Base-by-base conservation (phyloP, 768 basidiomycete species). In the Xanthoconium purpureum region DNA sequence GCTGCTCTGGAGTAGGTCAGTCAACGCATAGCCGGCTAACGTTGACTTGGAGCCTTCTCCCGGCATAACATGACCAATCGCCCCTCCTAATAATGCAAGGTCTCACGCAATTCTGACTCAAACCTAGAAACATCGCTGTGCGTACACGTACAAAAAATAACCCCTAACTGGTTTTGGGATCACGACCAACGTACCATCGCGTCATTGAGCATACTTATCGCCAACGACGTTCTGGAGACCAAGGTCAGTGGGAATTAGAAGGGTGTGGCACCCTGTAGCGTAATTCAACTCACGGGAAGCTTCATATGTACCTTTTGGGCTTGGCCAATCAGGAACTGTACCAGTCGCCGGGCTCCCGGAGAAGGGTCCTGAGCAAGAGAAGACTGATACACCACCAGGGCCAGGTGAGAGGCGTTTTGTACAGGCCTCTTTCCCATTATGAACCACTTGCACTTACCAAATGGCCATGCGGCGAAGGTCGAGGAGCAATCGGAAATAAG, bases 131-230 rank as follows among this genome's bases (percentile, higher is more conserved):
- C 17, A 35, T 53, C 35, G 32, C 15, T 32, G 14, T 37, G 37
- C 15, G 33, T 52, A 59, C 51, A 66, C 50, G 57, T 57, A 61
- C 51, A 53, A 50, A 36, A 48, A 45, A 30, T 48, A 42, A 11
- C 42, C 38, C 54, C 42, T 39, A 28, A 32, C 8, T n/a, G 10
- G n/a, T 8, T 29, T 52, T 29, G 35, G 28, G 30, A 50, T 50
- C 50, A n/a, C 35, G 32, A 43, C 43, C 30, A 43, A 46, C 10
- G 28, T 30, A 40, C 9, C 28, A 55, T 63, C 38, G 14, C 47
- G 42, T n/a, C 47, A 58, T 40, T 10, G 20, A 37, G 15, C 17
- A 47, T 24, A 24, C 24, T 24, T 47, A 24, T 30, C 45, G 39
- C 48, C 48, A 18, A 24, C 18, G 38, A 30, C 33, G 20, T 35